Conservation (phyloP, 2,329 filamentous ascomycete species). For the Trichoderma citrinoviride region DNA sequence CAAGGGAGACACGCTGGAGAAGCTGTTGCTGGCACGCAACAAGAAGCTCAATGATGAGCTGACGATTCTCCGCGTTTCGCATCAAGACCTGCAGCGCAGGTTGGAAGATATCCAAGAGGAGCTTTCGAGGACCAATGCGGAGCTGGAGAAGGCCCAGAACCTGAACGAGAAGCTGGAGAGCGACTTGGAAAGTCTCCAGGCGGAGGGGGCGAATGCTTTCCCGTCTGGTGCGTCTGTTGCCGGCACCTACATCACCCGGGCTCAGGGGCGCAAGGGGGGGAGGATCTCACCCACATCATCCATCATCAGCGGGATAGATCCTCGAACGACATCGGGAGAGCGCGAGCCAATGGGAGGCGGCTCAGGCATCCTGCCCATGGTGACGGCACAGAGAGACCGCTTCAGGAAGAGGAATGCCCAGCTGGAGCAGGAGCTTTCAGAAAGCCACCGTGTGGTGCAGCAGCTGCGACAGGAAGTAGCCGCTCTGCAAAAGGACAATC, state of each 20-base stretch:
- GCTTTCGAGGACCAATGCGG: conserved; percentile 75
- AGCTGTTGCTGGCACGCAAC: conserved; percentile 86
- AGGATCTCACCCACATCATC: conserved; percentile 88
- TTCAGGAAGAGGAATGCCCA: conserved; percentile 96
- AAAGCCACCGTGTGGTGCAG: conserved; percentile 76
- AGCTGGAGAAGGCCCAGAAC: conserved; percentile 79
- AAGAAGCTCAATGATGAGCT: conserved; percentile 95
- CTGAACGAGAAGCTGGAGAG: conserved; percentile 89
- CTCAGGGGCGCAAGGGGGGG: conserved; percentile 64
- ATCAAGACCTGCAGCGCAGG: conserved; percentile 82
- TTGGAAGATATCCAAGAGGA: conserved; percentile 81
- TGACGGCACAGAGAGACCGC: conserved; percentile 93
- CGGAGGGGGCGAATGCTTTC: conserved; percentile 78
- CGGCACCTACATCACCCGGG: conserved; percentile 74
- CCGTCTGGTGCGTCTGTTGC: conserved; percentile 90
- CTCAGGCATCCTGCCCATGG: conserved; percentile 92
- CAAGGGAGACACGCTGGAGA: conserved; percentile 80
- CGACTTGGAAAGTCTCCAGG: conserved; percentile 83
- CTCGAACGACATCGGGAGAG: conserved; percentile 48
- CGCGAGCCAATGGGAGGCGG: conserved; percentile 69
- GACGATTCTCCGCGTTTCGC: conserved; percentile 87
- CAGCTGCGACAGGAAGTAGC: conserved; percentile 87
- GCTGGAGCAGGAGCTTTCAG: conserved; percentile 85
- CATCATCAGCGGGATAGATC: conserved; percentile 96
- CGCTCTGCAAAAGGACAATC: conserved; percentile 90